Conservation (phyloP, 352 stramenopile species). For the Globisporangium polare region DNA sequence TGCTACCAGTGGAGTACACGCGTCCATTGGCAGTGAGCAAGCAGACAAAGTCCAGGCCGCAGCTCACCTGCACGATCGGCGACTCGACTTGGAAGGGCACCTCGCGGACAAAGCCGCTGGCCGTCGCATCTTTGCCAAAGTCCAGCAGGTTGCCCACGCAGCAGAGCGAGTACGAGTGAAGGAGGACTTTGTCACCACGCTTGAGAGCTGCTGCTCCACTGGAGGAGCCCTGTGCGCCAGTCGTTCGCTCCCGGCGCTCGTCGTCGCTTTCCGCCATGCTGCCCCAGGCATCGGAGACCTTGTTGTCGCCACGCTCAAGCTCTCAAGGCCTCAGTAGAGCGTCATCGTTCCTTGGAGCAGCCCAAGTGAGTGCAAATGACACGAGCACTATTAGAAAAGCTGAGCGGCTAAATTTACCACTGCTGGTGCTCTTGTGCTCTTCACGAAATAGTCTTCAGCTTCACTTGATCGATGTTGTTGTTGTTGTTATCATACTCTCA, state of each 20-base stretch:
- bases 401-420: constrained; percentile 1
- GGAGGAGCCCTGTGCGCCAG: neutral
- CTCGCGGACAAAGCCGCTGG: constrained; percentile 25
- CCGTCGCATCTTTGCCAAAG: constrained; percentile 1
- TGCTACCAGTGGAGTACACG: constrained; percentile 28
- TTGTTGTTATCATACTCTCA: neutral
- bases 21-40: constrained; percentile 40
- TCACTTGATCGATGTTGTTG: neutral
- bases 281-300: neutral
- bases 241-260: neutral
- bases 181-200: neutral
- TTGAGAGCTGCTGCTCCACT: neutral
- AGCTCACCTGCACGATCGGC: constrained; percentile 38
- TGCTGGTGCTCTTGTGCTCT: neutral
- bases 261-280: neutral
- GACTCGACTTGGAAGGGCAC: constrained; percentile 39
- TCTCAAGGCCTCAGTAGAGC: neutral
- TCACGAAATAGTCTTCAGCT: neutral
- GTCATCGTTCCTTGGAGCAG: neutral
- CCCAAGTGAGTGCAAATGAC: too few relatives aligned
- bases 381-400: neutral
- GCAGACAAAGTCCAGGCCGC: constrained; percentile 46
- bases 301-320: neutral
- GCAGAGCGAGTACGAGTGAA: constrained; percentile 50
- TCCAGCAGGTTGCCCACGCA: constrained; percentile 41